Evolutionary conservation across 2,329 filamentous ascomycete species (phyloP).

Genomic region (Trichoderma koningii): DNA sequence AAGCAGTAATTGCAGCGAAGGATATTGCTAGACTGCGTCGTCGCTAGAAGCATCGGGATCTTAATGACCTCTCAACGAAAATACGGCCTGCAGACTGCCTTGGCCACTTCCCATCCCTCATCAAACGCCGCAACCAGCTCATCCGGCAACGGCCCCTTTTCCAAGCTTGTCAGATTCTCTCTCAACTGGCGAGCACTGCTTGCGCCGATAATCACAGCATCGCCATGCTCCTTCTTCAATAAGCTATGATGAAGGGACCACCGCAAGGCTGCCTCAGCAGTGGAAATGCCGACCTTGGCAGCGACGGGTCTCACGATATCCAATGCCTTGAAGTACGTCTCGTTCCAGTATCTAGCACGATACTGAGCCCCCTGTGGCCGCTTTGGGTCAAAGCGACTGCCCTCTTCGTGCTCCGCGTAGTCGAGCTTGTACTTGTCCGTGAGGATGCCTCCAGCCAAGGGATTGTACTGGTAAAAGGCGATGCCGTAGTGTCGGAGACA

Average conservation of each 20-base stretch:
- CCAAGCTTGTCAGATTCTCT: conserved; percentile 24
- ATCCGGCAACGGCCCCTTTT: conserved; percentile 26
- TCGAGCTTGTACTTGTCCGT: conserved; percentile 55
- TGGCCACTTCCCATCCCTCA: conserved; percentile 21
- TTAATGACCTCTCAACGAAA: conserved; percentile 3
- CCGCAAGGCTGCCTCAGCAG: conserved; percentile 25
- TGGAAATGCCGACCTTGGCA: conserved; percentile 17
- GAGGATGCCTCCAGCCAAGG: conserved; percentile 70
- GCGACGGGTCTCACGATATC: conserved; percentile 22
- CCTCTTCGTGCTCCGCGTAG: conserved; percentile 8
- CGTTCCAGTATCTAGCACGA: conserved; percentile 27
- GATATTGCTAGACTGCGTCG: too few species aligned
- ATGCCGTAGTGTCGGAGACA: conserved; percentile 68
- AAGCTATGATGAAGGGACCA: conserved; percentile 25
- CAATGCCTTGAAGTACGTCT: conserved; percentile 26
- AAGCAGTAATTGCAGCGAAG: too few species aligned
- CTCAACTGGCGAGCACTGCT: conserved; percentile 21
- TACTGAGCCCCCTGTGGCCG: conserved; percentile 13
- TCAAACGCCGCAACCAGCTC: conserved; percentile 25
- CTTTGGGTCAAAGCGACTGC: conserved; percentile 26
- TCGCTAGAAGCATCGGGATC: neutral
- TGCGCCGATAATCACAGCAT: conserved; percentile 26
- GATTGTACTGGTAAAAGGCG: conserved; percentile 71
- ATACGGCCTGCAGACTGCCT: conserved; percentile 17
- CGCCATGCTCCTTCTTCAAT: conserved; percentile 16